A percentile compares a stretch with the other conserved stretches of the same genome.
phyloP scores from a whole-genome alignment of 1,284 basidiomycete species.

The Coriolopsis trogii region DNA sequence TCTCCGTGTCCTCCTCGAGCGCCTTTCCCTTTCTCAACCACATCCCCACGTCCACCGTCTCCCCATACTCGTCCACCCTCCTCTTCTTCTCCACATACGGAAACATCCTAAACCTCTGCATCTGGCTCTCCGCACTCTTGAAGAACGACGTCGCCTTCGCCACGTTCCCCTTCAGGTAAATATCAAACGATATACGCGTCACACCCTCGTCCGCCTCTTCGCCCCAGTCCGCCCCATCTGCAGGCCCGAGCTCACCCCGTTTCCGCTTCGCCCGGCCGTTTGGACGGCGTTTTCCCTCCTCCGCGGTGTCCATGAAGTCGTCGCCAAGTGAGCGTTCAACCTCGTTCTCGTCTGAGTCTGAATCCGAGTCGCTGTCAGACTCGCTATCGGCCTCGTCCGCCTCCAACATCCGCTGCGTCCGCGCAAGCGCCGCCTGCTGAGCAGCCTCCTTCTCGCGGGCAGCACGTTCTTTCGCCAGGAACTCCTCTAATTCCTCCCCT shows the following conservation, averaged over 20 bases:
- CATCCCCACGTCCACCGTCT: conserved; percentile 91
- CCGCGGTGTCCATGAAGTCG: conserved; percentile 48
- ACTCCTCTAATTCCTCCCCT: conserved; percentile 84
- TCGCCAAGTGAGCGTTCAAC: conserved; percentile 63
- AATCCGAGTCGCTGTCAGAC: conserved; percentile 55
- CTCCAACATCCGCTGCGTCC: conserved; percentile 89
- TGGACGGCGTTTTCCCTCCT: conserved; percentile 26
- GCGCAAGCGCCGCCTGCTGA: conserved; percentile 82
- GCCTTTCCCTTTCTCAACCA: conserved; percentile 91
- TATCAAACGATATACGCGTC: conserved; percentile 88
- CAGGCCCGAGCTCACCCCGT: conserved; percentile 42
- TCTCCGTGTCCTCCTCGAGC: conserved; percentile 86
- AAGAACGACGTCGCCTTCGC: conserved; percentile 84
- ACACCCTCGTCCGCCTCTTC: conserved; percentile 74
- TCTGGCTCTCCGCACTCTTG: conserved; percentile 69
- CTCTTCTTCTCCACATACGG: conserved; percentile 94
- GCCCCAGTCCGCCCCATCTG: conserved; percentile 67
- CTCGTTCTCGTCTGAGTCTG: conserved; percentile 65
- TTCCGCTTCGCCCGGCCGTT: conserved; percentile 38
- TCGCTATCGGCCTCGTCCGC: conserved; percentile 78
- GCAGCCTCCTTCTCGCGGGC: conserved; percentile 88
- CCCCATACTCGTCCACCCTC: conserved; percentile 94
- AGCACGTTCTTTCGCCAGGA: conserved; percentile 77
- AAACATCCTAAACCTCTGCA: conserved; percentile 93
- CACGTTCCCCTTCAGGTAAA: conserved; percentile 94